Percentiles rank a stretch among this genome's conserved stretches.
These are phyloP conservation scores for Forsythia suspensa DNA, from an alignment of 257 asterid species.

Conservation along the genomic window DNA sequence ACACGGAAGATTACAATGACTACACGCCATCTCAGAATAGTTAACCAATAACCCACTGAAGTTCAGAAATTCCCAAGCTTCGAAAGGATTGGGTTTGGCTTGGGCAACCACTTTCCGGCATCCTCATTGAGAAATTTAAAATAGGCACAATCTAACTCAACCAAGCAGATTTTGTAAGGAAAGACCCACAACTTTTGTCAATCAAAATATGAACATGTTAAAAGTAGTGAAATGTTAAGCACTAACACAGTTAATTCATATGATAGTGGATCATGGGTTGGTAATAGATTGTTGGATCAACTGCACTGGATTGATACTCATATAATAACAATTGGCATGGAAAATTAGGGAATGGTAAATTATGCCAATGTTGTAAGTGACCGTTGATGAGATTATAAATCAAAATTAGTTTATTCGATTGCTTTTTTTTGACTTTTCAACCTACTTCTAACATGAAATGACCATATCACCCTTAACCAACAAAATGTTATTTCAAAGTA, in stretches of 20 bases:
- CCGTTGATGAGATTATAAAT: too few relatives aligned
- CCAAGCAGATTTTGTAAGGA: background rate
- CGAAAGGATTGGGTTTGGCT: background rate
- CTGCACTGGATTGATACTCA: too few relatives aligned
- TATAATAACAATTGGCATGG: too few relatives aligned
- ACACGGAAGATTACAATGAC: background rate
- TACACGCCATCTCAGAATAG: background rate
- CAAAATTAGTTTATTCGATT: too few relatives aligned
- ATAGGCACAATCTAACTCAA: background rate
- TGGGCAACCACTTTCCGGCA: background rate
- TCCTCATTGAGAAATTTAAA: background rate
- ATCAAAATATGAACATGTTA: background rate
- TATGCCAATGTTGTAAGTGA: too few relatives aligned
- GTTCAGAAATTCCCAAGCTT: background rate
- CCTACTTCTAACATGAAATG: too few relatives aligned
- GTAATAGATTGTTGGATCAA: too few relatives aligned
- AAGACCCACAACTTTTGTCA: background rate
- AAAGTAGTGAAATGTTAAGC: constrained; percentile 2
- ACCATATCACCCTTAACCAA: too few relatives aligned
- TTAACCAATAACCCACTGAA: background rate
- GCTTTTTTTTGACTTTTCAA: too few relatives aligned
- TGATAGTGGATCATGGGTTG: too few relatives aligned
- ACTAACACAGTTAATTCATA: background rate
- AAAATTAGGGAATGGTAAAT: too few relatives aligned
- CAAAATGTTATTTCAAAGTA: too few relatives aligned